phyloP scores from a whole-genome alignment of 345 rosid genomes.

The Sisymbrium altissimum region DNA sequence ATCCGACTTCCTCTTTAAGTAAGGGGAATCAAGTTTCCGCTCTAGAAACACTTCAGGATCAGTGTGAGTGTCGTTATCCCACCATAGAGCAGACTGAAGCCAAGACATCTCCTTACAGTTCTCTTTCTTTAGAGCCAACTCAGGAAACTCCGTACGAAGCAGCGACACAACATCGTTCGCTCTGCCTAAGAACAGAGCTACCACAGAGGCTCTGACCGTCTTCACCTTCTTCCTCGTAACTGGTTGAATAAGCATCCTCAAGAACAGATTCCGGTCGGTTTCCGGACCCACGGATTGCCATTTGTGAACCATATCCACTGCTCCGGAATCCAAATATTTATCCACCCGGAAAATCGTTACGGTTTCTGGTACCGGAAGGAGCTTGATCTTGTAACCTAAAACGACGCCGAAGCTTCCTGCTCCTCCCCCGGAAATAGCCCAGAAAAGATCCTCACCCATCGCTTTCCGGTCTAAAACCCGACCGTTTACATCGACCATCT shows the following conservation, averaged over 20 bases:
- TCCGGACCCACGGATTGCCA: constrained; percentile 58
- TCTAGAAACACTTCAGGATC: constrained; percentile 43
- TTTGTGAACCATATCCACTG: constrained; percentile 37
- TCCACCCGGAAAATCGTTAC: constrained; percentile 52
- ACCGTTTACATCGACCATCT: constrained; percentile 53
- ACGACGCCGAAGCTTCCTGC: constrained; percentile 57
- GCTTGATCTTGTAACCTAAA: constrained; percentile 45
- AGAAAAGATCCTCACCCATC: constrained; percentile 65
- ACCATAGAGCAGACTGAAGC: constrained; percentile 55
- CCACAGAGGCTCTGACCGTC: constrained; percentile 40
- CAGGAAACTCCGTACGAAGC: constrained; percentile 46
- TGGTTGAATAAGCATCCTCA: constrained; percentile 65
- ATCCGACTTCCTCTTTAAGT: constrained; percentile 67
- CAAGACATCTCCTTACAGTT: constrained; percentile 53
- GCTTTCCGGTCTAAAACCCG: constrained; percentile 38
- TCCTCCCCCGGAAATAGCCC: constrained; percentile 66
- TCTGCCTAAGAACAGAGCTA: constrained; percentile 43
- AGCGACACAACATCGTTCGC: constrained; percentile 37
- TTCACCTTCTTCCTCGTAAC: constrained; percentile 36
- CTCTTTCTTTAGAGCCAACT: constrained; percentile 41
- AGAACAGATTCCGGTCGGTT: constrained; percentile 44
- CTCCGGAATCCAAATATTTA: constrained; percentile 33
- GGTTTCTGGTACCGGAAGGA: constrained; percentile 45
- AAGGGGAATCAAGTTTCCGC: constrained; percentile 27
- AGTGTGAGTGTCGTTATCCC: constrained; percentile 40